These are phyloP conservation scores for Crithidia acanthocephali DNA, from an alignment of 208 protist species.

Conservation along the genomic window DNA sequence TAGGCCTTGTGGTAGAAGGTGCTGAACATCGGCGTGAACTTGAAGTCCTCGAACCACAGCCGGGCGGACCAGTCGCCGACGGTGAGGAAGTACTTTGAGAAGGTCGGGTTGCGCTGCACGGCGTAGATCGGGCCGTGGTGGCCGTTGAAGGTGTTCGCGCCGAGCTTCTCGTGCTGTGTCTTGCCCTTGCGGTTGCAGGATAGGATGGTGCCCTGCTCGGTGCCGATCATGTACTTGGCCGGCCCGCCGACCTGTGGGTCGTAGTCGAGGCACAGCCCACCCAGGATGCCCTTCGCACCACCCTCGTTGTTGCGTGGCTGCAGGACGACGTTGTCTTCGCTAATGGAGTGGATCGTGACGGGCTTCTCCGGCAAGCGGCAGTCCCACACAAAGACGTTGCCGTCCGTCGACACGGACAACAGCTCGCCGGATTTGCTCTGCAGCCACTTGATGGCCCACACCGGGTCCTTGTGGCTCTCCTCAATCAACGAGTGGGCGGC, in stretches of 20 bases:
- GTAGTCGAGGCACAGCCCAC: slow-evolving; percentile 95
- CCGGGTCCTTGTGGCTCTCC: slow-evolving; percentile 97
- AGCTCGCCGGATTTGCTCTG: slow-evolving; percentile 97
- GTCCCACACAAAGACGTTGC: slow-evolving; percentile 96
- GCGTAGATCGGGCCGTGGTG: slow-evolving; percentile 97
- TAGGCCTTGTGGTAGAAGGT: slow-evolving; percentile 96
- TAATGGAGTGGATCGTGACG: slow-evolving; percentile 82
- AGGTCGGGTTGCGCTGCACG: slow-evolving; percentile 94
- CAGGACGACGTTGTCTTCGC: slow-evolving; percentile 85
- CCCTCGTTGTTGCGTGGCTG: slow-evolving; percentile 92
- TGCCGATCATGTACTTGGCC: slow-evolving; percentile 97
- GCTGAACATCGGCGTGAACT: slow-evolving; percentile 95
- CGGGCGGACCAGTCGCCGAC: slow-evolving; percentile 97
- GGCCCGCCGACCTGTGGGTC: slow-evolving; percentile 93
- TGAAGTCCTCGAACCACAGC: slow-evolving; percentile 97
- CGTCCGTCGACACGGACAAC: slow-evolving; percentile 95
- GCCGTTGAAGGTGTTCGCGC: slow-evolving; percentile 94
- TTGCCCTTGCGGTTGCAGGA: slow-evolving; percentile 96
- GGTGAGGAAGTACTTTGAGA: slow-evolving; percentile 97
- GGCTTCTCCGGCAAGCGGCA: slow-evolving; percentile 94
- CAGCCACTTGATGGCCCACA: slow-evolving; percentile 96
- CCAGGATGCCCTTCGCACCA: slow-evolving; percentile 87
- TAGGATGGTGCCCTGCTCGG: slow-evolving; percentile 95
- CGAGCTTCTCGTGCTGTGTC: slow-evolving; percentile 93
- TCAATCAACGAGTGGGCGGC: slow-evolving; percentile 93